Percentiles rank a stretch among this genome's conserved stretches.
Evolutionary conservation across 1,284 basidiomycete species (phyloP).

Genomic region (Entoloma clypeatum): DNA sequence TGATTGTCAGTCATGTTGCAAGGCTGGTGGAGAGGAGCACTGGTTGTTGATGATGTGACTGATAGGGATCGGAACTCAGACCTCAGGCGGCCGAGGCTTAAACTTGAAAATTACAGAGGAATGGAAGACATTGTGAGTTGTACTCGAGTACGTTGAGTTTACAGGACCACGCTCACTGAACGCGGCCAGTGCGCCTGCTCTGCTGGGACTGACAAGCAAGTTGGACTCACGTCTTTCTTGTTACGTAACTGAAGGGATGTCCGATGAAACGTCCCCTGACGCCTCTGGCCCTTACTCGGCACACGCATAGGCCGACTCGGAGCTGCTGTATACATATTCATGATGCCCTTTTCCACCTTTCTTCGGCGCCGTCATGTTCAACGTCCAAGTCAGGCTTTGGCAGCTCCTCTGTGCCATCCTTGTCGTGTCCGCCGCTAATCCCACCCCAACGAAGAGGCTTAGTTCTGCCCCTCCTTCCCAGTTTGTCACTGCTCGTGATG

Average conservation of each 20-base stretch:
- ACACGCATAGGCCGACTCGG: conserved; percentile 2
- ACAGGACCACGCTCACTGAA: too few species aligned
- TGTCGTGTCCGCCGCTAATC: conserved; percentile 24
- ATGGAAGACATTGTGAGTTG: too few species aligned
- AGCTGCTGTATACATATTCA: conserved; percentile 13
- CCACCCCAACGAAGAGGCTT: conserved; percentile 23
- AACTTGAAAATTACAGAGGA: too few species aligned
- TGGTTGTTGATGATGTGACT: too few species aligned
- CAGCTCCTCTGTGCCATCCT: conserved; percentile 27
- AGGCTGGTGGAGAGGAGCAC: conserved; percentile 4
- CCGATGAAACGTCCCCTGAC: too few species aligned
- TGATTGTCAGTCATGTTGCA: conserved; percentile 24
- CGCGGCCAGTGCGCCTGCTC: too few species aligned
- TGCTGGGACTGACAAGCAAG: too few species aligned
- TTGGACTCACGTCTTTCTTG: too few species aligned
- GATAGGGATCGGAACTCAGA: too few species aligned
- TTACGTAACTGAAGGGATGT: too few species aligned
- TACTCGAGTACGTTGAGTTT: too few species aligned
- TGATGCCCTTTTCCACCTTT: conserved; percentile 21
- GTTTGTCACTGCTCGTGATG: conserved; percentile 41
- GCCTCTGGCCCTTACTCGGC: background rate
- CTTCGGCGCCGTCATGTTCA: conserved; percentile 27
- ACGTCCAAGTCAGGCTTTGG: conserved; percentile 28
- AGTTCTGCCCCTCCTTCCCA: conserved; percentile 21
- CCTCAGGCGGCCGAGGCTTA: too few species aligned